These are phyloP conservation scores for Hawksworthiomyces lignivorus DNA, from an alignment of 2,329 filamentous ascomycete genomes.

Conservation along the genomic window DNA sequence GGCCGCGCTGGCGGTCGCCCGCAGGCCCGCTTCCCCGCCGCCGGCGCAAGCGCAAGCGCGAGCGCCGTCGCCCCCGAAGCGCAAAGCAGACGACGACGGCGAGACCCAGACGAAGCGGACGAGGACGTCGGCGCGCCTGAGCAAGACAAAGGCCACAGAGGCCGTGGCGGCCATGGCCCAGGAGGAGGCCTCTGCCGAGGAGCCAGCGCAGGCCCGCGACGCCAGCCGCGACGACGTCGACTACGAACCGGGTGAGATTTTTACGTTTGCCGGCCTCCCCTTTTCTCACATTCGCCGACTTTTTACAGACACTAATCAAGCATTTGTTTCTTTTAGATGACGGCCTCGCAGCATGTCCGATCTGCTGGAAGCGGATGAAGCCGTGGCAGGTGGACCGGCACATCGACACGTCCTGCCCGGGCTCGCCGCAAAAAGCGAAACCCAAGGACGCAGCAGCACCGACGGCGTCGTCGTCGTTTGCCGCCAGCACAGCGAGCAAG, in stretches of 20 bases:
- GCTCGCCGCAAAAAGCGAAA: constrained; percentile 24
- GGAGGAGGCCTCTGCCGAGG: constrained; percentile 20
- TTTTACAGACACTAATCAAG: neutral
- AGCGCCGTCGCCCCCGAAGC: constrained; percentile 35
- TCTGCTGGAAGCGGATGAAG: constrained; percentile 76
- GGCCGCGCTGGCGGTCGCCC: constrained; percentile 57
- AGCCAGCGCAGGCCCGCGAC: neutral
- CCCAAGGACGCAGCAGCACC: neutral
- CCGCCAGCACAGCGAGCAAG: neutral
- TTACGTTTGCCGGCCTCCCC: neutral
- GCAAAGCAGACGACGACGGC: constrained; percentile 35
- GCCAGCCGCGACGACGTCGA: constrained; percentile 27
- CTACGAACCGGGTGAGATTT: constrained; percentile 22
- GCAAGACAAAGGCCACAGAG: constrained; percentile 32
- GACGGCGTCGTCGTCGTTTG: neutral
- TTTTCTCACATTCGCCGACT: too few relatives aligned
- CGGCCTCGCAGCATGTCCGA: constrained; percentile 74
- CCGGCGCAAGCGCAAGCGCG: constrained; percentile 6
- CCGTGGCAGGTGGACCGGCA: constrained; percentile 70
- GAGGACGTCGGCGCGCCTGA: constrained; percentile 45
- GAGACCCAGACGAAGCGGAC: constrained; percentile 34
- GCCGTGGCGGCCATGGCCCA: constrained; percentile 28
- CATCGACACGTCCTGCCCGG: constrained; percentile 56
- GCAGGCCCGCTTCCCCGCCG: constrained; percentile 26
- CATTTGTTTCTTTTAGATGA: constrained; percentile 43